Conservation (phyloP, 2,329 filamentous ascomycete genomes). For the Ploettnerulaceae sp. region DNA sequence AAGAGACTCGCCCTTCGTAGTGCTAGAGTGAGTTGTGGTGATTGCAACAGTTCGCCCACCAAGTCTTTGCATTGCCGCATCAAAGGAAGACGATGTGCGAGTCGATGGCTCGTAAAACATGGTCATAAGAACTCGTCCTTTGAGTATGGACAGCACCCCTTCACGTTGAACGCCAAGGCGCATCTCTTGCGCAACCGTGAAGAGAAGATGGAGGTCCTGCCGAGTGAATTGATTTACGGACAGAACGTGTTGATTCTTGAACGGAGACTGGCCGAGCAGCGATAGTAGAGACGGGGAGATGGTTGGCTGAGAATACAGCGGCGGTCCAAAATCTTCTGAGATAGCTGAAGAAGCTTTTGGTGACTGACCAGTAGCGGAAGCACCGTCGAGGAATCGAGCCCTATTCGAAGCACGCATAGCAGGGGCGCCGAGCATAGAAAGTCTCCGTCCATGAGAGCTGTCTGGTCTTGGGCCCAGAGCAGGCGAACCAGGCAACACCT, state of each 20-base stretch:
- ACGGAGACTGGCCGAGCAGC: conserved; percentile 73
- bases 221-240: conserved; percentile 89
- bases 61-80: conserved; percentile 96
- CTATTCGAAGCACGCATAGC: conserved; percentile 35
- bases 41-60: conserved; percentile 82
- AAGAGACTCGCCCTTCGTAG: conserved; percentile 89
- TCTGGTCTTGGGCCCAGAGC: conserved; percentile 33
- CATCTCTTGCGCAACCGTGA: conserved; percentile 98
- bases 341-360: conserved; percentile 31
- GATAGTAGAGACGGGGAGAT: conserved; percentile 61
- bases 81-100: conserved; percentile 90
- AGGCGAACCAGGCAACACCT: conserved; percentile 37
- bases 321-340: conserved; percentile 44
- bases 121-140: conserved; percentile 79
- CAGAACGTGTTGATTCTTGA: conserved; percentile 85
- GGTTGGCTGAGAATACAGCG: conserved; percentile 45
- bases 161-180: conserved; percentile 88
- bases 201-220: conserved; percentile 84
- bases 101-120: conserved; percentile 99
- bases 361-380: conserved; percentile 32
- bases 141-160: conserved; percentile 81
- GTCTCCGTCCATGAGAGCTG: conserved; percentile 34
- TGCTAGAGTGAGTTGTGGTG: conserved; percentile 78
- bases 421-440: conserved; percentile 33
- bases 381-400: conserved; percentile 36